These are phyloP conservation scores for Rhodotorula graminis DNA, from an alignment of 768 basidiomycete genomes.

Conservation along the genomic window DNA sequence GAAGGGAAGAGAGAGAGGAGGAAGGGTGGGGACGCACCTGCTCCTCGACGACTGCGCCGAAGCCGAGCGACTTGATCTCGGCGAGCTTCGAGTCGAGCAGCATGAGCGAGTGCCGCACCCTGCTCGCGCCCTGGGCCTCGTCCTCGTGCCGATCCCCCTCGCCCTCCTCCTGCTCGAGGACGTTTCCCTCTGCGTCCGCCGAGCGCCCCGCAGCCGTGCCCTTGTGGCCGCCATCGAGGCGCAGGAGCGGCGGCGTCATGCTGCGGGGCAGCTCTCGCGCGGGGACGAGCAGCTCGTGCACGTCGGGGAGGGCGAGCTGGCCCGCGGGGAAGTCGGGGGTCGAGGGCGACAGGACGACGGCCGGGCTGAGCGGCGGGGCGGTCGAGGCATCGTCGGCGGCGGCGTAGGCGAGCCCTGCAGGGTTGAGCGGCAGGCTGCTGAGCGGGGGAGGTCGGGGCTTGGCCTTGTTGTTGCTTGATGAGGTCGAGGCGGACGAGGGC, in stretches of 20 bases:
- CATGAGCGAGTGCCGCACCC: conserved; percentile 13
- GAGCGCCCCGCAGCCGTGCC: too few species aligned
- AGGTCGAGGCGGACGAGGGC: not conserved
- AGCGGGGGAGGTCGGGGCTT: not conserved
- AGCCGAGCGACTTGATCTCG: conserved; percentile 15
- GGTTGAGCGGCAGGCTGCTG: not conserved
- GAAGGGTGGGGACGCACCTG: not conserved
- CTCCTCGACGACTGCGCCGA: not conserved
- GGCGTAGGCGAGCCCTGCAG: not conserved
- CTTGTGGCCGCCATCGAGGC: too few species aligned
- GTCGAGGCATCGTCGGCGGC: not conserved
- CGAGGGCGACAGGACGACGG: conserved; percentile 27
- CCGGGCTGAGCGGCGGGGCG: conserved; percentile 1
- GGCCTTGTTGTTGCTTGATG: not conserved
- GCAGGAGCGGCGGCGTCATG: not conserved
- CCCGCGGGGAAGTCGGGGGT: conserved; percentile 24
- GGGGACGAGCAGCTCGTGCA: conserved; percentile 7
- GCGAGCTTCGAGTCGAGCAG: conserved; percentile 28
- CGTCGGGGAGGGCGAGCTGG: conserved; percentile 3
- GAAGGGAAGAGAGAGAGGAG: too few species aligned
- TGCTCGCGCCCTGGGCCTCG: not conserved
- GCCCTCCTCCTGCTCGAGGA: not conserved
- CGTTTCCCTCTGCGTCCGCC: not conserved
- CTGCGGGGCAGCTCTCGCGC: not conserved
- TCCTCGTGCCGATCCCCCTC: not conserved